These are phyloP conservation scores for Cajanus cajan DNA, from an alignment of 306 rosid genomes.

Conservation along the genomic window DNA sequence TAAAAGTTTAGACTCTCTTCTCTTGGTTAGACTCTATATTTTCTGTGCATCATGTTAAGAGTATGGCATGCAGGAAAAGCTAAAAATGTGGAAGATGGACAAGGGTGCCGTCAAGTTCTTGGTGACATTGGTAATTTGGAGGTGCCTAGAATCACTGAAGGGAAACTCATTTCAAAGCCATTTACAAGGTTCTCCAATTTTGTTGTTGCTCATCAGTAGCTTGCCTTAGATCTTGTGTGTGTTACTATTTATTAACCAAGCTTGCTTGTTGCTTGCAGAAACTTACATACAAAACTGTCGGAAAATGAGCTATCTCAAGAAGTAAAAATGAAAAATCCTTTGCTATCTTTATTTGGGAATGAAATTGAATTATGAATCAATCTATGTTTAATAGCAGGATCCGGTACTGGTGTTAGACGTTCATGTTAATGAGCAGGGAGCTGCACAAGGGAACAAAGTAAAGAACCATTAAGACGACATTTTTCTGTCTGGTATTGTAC, in stretches of 20 bases:
- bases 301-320: slow-evolving; percentile 13
- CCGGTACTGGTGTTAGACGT: no score
- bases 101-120: slow-evolving; percentile 16
- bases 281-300: slow-evolving; percentile 15
- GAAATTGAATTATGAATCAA: background rate
- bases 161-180: no score
- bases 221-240: no score
- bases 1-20: no score
- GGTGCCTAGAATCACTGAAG: background rate
- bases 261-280: background rate
- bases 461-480: no score
- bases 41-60: background rate
- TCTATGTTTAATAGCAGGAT: no score
- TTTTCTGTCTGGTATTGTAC: no score
- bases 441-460: no score
- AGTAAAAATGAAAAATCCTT: background rate
- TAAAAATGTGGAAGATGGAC: background rate
- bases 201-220: background rate
- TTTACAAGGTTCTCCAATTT: slow-evolving; percentile 25
- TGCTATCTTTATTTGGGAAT: background rate
- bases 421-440: no score
- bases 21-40: background rate
- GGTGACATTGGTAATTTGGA: slow-evolving; percentile 39
- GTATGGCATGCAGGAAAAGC: background rate
- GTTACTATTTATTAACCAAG: no score